Evolutionary conservation across 805 yeast species (phyloP), one percentile per base, ranked within the genome.

Genomic region (Candida ovalis): DNA sequence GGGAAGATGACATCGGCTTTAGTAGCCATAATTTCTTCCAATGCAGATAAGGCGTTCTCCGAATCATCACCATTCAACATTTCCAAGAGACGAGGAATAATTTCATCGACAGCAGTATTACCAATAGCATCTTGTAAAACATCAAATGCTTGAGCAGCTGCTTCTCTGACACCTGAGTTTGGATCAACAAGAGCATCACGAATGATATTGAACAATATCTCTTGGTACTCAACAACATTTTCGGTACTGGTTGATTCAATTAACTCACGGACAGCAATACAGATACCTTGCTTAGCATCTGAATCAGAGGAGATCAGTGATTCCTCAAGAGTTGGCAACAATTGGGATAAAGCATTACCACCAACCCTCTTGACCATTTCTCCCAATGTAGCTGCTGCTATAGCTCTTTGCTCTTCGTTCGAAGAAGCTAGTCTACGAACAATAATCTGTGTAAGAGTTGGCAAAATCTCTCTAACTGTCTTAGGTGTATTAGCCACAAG

Each of bases 301-400:
- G 87, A 72, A 59, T 86, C 94, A n/a, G 75, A 71, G 15, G 72
- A 61, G 45, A 73, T 63, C 53, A 86, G 70, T 1, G 88, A 77
- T 36, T 77, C 78, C 56, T 88, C 86, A 58, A 92, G 72, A 4
- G 95, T 86, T 39, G 99, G 99, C 51, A 94, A 72, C 52, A 94
- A 71, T 63, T 87, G 89, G 2, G 88, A 73, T 53, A 94, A 76
- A 0, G 97, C 95, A 58, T 84, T 84, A 25, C 88, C 81, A 51
- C 97, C 97, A 48, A 90, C 96, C 61, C 99, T 80, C 61, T 92
- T 88, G 40, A 90, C 97, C 73, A 91, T 75, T 61, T 94, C 99
- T 58, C 97, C 97, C 52, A 94, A 76, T 0, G 98, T 87, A 47
- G 86, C 86, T 28, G 97, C 97, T 48, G 96, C 97, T 64, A 88